Conservation (phyloP, 2,329 filamentous ascomycete genomes). For the Dactylellina cionopaga region DNA sequence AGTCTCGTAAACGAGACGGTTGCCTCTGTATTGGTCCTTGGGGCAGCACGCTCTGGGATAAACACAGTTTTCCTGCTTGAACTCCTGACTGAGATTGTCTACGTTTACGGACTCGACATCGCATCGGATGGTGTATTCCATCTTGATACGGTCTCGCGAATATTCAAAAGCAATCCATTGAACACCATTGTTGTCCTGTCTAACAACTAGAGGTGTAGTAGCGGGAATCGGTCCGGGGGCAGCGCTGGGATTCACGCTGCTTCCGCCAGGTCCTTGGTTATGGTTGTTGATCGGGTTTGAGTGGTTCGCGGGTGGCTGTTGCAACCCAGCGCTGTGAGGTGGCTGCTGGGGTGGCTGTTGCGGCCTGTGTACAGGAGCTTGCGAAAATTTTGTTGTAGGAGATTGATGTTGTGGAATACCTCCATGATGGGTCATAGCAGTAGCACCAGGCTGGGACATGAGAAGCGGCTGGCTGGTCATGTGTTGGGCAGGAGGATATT, state of each 20-base stretch:
- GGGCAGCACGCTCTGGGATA: constrained; percentile 93
- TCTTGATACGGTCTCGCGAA: constrained; percentile 69
- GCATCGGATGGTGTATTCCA: constrained; percentile 83
- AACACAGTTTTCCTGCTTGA: constrained; percentile 98
- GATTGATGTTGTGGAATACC: constrained; percentile 57
- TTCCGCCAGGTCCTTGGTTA: constrained; percentile 47
- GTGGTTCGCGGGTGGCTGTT: constrained; percentile 61
- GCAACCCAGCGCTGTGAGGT: constrained; percentile 54
- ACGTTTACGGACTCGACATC: constrained; percentile 97
- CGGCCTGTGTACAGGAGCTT: constrained; percentile 55
- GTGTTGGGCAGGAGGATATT: constrained; percentile 67
- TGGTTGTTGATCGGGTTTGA: constrained; percentile 62
- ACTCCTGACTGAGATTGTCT: constrained; percentile 82
- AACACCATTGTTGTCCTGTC: constrained; percentile 94
- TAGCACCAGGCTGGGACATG: constrained; percentile 66
- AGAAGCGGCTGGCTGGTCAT: constrained; percentile 68
- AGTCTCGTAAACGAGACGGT: constrained; percentile 93
- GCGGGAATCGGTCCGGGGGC: constrained; percentile 96
- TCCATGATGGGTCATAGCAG: constrained; percentile 60
- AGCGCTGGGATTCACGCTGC: constrained; percentile 80
- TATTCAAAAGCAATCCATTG: constrained; percentile 77
- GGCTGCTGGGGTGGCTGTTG: constrained; percentile 53
- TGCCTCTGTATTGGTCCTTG: constrained; percentile 96
- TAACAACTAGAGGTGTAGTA: constrained; percentile 90
- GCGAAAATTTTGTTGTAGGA: constrained; percentile 55